These are phyloP conservation scores for Phytophthora sojae DNA, from an alignment of 352 stramenopile genomes.

Conservation along the genomic window DNA sequence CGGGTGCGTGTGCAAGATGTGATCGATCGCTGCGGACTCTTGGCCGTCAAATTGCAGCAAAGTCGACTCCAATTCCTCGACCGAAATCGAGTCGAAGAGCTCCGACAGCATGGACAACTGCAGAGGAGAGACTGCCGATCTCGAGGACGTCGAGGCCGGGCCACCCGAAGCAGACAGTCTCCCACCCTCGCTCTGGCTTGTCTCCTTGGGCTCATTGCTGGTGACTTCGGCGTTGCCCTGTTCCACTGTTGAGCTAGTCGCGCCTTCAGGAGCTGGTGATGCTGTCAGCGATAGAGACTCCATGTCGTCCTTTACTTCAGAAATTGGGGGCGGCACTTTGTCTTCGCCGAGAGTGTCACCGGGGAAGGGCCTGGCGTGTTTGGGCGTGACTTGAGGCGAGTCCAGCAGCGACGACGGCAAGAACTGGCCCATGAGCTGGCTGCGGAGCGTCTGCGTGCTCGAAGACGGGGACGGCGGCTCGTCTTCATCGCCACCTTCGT, in stretches of 20 bases:
- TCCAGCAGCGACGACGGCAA: constrained; percentile 81
- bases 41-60: constrained; percentile 60
- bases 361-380: constrained; percentile 42
- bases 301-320: constrained; percentile 31
- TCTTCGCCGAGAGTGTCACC: constrained; percentile 34
- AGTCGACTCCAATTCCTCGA: constrained; percentile 67
- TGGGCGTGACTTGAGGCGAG: constrained; percentile 83
- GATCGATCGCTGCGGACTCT: constrained; percentile 67
- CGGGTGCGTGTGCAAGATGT: constrained; percentile 72
- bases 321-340: constrained; percentile 35
- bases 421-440: constrained; percentile 82
- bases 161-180: constrained; percentile 25
- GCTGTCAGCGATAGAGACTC: constrained; percentile 45
- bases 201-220: constrained; percentile 28
- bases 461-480: constrained; percentile 59
- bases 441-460: constrained; percentile 67
- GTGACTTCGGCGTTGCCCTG: constrained; percentile 22
- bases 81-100: constrained; percentile 72
- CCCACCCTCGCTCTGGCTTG: constrained; percentile 42
- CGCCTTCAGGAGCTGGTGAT: constrained; percentile 13
- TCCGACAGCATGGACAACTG: constrained; percentile 75
- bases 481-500: constrained; percentile 53
- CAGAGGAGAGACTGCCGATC: constrained; percentile 47
- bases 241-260: constrained; percentile 39
- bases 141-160: constrained; percentile 4